Base-by-base conservation (phyloP, 495 filamentous ascomycete species). In the Barbatosphaeria neglecta region DNA sequence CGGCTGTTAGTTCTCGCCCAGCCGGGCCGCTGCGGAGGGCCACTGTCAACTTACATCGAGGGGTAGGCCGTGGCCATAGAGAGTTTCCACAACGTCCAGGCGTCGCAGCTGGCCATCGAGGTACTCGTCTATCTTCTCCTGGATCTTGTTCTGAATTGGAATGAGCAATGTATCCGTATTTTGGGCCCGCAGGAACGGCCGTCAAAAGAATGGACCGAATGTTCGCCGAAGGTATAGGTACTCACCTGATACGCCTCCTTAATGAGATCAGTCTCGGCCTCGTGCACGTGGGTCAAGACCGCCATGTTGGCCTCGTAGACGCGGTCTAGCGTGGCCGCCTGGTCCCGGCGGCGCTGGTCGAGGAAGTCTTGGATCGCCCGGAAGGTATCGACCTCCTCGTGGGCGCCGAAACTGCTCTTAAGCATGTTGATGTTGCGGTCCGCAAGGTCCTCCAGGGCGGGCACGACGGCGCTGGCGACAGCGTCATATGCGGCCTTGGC, bases 401-500 rank as follows among this genome's bases (percentile, higher is more conserved):
- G 45, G 40, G 43, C 43, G n/a, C 57, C 44, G 15, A 59, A 55
- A 22, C 64, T 52, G 38, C 61, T 50, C 25, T 51, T 45, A 6
- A 73, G 50, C 25, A 60, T 51, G 41, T 63, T 60, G 55, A 70
- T 41, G 47, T 49, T 54, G 11, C 57, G 55, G 41, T 70, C 61
- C 25, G 68, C 69, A 3, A 74, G 54, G 37, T 72, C 66, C 6
- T 67, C 61, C 10, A 67, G 55, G 19, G 54, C 62, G 22, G 67
- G 67, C 50, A 67, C 72, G 41, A 70, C 41, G 27, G 56, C 50
- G 43, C 57, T 53, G 41, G 59, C 54, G n/a, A 69, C 58, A 43
- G 64, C 47, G 0, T 54, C 47, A 46, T 54, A 73, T 19, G 64
- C 55, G 7, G 63, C 58, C 58, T 63, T 64, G 15, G 72, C 56